Conservation (phyloP, 257 asterid species). For the Knoxia roxburghii region DNA sequence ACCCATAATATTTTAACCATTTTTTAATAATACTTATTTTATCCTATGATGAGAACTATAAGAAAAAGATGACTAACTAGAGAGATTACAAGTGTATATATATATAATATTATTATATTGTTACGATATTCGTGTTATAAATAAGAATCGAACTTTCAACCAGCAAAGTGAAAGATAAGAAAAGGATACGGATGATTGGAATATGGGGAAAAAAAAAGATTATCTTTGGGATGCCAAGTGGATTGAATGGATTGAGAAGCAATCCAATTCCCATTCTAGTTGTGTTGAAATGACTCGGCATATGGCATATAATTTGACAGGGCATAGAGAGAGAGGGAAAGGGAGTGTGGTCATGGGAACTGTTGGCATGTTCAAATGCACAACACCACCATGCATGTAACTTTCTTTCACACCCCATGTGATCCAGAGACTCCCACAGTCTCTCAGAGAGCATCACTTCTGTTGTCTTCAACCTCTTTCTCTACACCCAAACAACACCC, state of each 20-base stretch:
- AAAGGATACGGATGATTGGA: not conserved
- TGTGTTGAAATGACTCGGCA: constrained; percentile 43
- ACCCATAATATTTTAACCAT: too few relatives aligned
- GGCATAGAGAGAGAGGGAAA: not conserved
- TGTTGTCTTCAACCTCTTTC: constrained; percentile 43
- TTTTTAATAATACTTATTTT: too few relatives aligned
- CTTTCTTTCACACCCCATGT: constrained; percentile 52
- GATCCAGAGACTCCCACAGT: constrained; percentile 43
- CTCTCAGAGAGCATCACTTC: constrained; percentile 34
- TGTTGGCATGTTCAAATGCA: constrained; percentile 46
- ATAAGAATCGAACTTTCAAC: too few relatives aligned
- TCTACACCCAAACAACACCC: constrained; percentile 40
- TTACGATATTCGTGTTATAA: too few relatives aligned
- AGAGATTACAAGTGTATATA: too few relatives aligned
- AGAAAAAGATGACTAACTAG: too few relatives aligned
- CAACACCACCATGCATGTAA: constrained; percentile 33
- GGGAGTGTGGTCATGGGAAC: constrained; percentile 32
- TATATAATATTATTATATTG: too few relatives aligned
- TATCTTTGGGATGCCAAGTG: constrained; percentile 48
- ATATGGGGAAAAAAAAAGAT: constrained; percentile 16
- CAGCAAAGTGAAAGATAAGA: too few relatives aligned
- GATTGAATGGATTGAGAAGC: constrained; percentile 47
- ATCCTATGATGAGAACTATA: too few relatives aligned
- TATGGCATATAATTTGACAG: constrained; percentile 25
- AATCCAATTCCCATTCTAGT: constrained; percentile 39